Evolutionary conservation across 176 grass and related monocot species (phyloP), one percentile per base, ranked within the genome.

Genomic region (Phyllostachys edulis): DNA sequence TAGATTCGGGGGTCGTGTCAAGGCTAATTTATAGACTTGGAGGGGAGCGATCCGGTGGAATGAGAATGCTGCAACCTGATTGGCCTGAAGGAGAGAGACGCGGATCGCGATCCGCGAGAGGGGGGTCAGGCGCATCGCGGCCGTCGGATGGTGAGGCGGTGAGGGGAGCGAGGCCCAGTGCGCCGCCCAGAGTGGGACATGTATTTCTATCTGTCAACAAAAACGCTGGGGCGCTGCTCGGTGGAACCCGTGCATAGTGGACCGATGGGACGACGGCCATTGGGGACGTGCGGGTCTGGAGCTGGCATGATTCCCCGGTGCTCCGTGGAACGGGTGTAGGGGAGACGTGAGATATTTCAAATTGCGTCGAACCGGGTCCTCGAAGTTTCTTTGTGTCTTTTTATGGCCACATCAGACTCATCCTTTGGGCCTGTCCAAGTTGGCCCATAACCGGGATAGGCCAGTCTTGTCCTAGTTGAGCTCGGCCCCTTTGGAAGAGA

Each of bases 101-200:
- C 75, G 51, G 89, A 84, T 90, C 75, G 61, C 41, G 68, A 75
- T 87, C 80, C 75, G 84, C 29, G 75, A 0, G 80, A 21, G 9
- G 5, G 15, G 0, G 34, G 5, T 1, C 0, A 5, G 0, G n/a
- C 9, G 41, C 37, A 83, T 80, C 40, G 1, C 0, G 13, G 80
- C 62, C 80, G 84, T 90, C 15, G 23, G 89, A 84, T 90, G 57
- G 56, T 3, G 73, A 2, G 47, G 45, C 12, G 50, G 57, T 67
- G 26, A 56, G 46, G 1, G 6, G 71, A 37, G 63, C 18, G 26
- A 10, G 20, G 63, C 37, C 13, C 47, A 4, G 55, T 23, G 57
- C 38, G 74, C 59, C 80, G 68, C 59, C 49, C 42, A 21, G 23
- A 67, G 67, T 51, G 51, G 79, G 82, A 62, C 65, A 42, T 21